phyloP scores from a whole-genome alignment of 495 filamentous ascomycete genomes.

The Podospora australis region DNA sequence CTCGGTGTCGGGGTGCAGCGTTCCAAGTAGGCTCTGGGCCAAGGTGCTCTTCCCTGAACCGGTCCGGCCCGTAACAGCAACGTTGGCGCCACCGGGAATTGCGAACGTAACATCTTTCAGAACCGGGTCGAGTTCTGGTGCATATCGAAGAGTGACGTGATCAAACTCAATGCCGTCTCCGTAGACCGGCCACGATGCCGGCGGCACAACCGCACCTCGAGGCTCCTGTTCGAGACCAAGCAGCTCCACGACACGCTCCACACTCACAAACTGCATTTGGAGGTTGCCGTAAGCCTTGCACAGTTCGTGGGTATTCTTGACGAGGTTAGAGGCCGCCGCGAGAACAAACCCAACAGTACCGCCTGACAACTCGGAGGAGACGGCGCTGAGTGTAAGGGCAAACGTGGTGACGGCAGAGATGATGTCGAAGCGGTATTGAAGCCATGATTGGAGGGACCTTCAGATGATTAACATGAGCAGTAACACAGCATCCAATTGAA shows the following conservation, averaged over 20 bases:
- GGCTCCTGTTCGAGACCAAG: slow-evolving; percentile 69
- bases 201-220: slow-evolving; percentile 55
- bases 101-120: slow-evolving; percentile 56
- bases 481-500: too few relatives aligned
- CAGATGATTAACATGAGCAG: too few relatives aligned
- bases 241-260: slow-evolving; percentile 75
- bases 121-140: slow-evolving; percentile 64
- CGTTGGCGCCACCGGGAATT: slow-evolving; percentile 68
- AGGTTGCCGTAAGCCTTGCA: slow-evolving; percentile 73
- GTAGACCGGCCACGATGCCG: slow-evolving; percentile 67
- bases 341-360: slow-evolving; percentile 74
- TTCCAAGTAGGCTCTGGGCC: slow-evolving; percentile 49
- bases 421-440: slow-evolving; percentile 68
- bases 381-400: slow-evolving; percentile 58
- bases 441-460: slow-evolving; percentile 74
- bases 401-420: slow-evolving; percentile 68
- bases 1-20: slow-evolving; percentile 37
- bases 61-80: slow-evolving; percentile 57
- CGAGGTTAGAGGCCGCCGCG: slow-evolving; percentile 54
- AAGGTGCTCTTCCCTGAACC: slow-evolving; percentile 60
- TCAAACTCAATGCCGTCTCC: slow-evolving; percentile 67
- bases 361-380: slow-evolving; percentile 61
- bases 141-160: slow-evolving; percentile 69
- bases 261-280: slow-evolving; percentile 85
- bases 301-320: slow-evolving; percentile 61